Evolutionary conservation across 345 rosid genomes (phyloP).

Genomic region (Lepidium sativum): DNA sequence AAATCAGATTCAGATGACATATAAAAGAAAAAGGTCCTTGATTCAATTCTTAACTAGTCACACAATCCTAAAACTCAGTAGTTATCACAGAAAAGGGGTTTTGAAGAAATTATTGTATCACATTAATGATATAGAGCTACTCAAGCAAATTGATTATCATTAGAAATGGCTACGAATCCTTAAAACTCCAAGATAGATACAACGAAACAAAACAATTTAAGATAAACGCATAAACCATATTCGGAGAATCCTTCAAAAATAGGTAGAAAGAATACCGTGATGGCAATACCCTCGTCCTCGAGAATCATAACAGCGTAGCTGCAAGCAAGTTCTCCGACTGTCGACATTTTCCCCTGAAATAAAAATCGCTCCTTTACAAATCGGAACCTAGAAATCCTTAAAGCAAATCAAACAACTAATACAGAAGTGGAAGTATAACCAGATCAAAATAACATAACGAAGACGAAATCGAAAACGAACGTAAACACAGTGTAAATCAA

Average conservation of each 20-base stretch:
- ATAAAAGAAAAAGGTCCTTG: no score
- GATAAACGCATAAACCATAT: not conserved
- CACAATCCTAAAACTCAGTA: not conserved
- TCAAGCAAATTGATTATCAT: not conserved
- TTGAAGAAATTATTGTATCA: no score
- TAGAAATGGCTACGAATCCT: not conserved
- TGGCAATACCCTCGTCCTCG: slow-evolving; percentile 59
- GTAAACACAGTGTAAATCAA: not conserved
- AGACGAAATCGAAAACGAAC: not conserved
- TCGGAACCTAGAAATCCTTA: not conserved
- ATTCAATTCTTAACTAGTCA: not conserved
- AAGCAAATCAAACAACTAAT: not conserved
- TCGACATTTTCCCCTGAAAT: slow-evolving; percentile 39
- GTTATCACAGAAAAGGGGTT: no score
- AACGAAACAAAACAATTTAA: not conserved
- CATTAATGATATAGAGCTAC: not conserved
- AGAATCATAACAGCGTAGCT: slow-evolving; percentile 70
- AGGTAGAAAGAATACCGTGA: slow-evolving; percentile 40
- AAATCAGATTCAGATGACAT: no score
- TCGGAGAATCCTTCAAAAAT: not conserved
- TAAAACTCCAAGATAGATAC: not conserved
- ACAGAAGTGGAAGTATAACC: not conserved
- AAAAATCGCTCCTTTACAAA: not conserved
- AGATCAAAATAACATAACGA: not conserved
- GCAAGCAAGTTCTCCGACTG: slow-evolving; percentile 60